These are phyloP conservation scores for Diaporthe ilicicola DNA, from an alignment of 2,329 filamentous ascomycete species.

Conservation along the genomic window DNA sequence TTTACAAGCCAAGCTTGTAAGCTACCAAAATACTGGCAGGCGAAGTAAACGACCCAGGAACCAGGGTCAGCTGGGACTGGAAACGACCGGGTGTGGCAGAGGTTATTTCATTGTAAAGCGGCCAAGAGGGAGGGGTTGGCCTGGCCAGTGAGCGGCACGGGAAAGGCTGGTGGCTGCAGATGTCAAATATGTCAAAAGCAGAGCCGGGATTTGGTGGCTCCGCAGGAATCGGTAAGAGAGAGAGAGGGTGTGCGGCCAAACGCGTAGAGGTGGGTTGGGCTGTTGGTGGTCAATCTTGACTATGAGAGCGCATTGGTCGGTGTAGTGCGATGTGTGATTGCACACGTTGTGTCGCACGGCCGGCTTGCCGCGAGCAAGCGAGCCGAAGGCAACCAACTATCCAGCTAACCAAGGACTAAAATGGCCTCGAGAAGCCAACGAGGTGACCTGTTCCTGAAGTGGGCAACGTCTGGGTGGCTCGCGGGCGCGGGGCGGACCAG, in stretches of 20 bases:
- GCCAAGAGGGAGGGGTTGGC: conserved; percentile 20
- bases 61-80: not conserved
- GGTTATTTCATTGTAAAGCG: conserved; percentile 15
- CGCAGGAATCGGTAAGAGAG: conserved; percentile 16
- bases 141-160: conserved; percentile 15
- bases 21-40: not conserved
- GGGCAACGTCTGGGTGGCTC: not conserved
- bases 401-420: conserved; percentile 3
- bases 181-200: conserved; percentile 32
- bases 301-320: conserved; percentile 27
- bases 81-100: not conserved
- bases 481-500: conserved; percentile 11
- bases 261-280: conserved; percentile 4
- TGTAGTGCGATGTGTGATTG: conserved; percentile 20
- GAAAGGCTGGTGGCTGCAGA: conserved; percentile 32
- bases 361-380: conserved; percentile 17
- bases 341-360: conserved; percentile 29
- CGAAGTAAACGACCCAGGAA: not conserved
- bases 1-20: not conserved
- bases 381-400: conserved; percentile 18
- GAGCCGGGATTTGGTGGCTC: conserved; percentile 16
- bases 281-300: conserved; percentile 12
- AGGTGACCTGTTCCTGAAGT: not conserved
- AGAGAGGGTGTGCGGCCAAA: not conserved
- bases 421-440: not conserved